Base-by-base conservation (phyloP, 2,329 filamentous ascomycete species). In the Paecilomyces formosus region DNA sequence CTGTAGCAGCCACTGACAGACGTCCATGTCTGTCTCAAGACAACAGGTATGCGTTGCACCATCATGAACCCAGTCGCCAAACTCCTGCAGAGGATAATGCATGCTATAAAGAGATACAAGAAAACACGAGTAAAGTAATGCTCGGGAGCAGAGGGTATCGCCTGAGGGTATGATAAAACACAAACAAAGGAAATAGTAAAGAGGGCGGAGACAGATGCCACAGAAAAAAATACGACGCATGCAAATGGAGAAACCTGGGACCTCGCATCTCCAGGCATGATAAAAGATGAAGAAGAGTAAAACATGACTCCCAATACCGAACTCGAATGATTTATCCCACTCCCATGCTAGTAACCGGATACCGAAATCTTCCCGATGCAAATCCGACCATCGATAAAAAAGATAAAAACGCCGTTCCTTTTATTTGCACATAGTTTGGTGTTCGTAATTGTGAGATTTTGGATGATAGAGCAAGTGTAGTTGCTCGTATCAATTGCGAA, bases 21-120 rank as follows among this genome's bases (percentile, higher is more conserved):
- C 39, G 39, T 45, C 39, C 39, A 13, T 28, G 50, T 8, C 22
- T 8, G 50, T 52, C 74, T 55, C 72, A 68, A 60, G 75, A 76
- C 62, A 75, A n/a, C 45, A 49, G 30, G 35, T 26, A 39, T 39
- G 33, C 22, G 33, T 22, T 35, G 18, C 33, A 15, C 35, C 18
- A 55, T 55, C n/a, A 39, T 15, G 30, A 55, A 55, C 30, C 30
- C 33, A 45, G 35, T 24, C 54, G 21, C 54, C 30, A 18, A 39
- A 55, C 22, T 35, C 30, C 33, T 55, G 54, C 54, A 55, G 33
- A 55, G 31, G 53, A 26, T 35, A 54, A 54, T 54, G 53, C 31
- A 54, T 54, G 53, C 31, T 52, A 52, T 22, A 52, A 52, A 28
- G 28, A 54, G 13, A 31, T 18, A 54, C 18, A 30, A 54, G 26